Evolutionary conservation across 441 rosid species (phyloP).

Genomic region (Omphalea diandra): DNA sequence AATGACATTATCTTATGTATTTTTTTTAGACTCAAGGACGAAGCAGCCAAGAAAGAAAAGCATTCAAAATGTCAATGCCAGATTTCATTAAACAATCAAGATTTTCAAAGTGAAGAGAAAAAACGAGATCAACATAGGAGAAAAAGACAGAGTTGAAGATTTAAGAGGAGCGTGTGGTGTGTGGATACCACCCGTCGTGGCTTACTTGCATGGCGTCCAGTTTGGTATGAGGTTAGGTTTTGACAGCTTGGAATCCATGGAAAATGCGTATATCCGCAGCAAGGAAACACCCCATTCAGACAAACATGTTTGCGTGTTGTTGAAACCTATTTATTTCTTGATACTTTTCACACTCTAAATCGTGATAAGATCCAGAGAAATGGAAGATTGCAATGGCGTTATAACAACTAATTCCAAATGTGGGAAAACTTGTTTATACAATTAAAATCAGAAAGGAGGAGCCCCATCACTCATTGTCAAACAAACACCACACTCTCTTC

Average conservation of each 20-base stretch:
- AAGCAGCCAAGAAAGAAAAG: constrained; percentile 17
- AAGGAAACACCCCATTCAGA: too few relatives aligned
- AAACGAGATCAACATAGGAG: constrained; percentile 29
- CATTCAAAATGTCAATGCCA: constrained; percentile 17
- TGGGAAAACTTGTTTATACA: background rate
- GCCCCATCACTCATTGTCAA: constrained; percentile 27
- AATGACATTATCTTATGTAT: too few relatives aligned
- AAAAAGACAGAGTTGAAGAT: constrained; percentile 38
- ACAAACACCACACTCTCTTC: constrained; percentile 6
- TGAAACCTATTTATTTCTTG: background rate
- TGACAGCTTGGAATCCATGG: constrained; percentile 22
- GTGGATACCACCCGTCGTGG: constrained; percentile 40
- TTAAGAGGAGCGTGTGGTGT: too few relatives aligned
- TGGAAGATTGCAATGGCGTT: constrained; percentile 7
- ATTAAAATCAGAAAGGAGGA: background rate
- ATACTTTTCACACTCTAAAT: constrained; percentile 8
- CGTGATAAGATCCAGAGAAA: constrained; percentile 19
- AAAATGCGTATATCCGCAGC: too few relatives aligned
- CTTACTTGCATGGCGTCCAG: constrained; percentile 34
- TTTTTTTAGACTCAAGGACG: too few relatives aligned
- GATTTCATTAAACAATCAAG: constrained; percentile 11
- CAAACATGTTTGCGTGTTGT: background rate
- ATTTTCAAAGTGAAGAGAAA: constrained; percentile 25
- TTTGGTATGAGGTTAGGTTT: constrained; percentile 39
- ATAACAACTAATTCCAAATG: constrained; percentile 17